These are phyloP conservation scores for Phytophthora citrophthora DNA, from an alignment of 352 stramenopile genomes.

Conservation along the genomic window DNA sequence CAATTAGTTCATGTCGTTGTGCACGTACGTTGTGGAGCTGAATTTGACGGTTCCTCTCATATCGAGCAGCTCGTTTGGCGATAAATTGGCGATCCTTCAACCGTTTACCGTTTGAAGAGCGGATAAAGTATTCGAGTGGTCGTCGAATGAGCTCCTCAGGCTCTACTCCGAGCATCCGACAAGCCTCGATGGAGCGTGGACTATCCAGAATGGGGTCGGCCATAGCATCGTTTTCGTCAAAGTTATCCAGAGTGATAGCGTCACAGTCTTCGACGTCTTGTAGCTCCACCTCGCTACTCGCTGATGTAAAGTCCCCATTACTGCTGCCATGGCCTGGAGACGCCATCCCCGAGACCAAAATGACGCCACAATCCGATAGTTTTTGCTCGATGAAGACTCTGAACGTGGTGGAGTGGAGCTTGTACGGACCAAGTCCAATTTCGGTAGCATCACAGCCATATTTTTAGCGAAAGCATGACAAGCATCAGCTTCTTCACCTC, in stretches of 20 bases:
- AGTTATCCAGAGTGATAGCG: conserved; percentile 66
- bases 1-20: conserved; percentile 65
- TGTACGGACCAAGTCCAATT: conserved; percentile 29
- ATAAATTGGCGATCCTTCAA: conserved; percentile 45
- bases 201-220: conserved; percentile 60
- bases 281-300: not conserved
- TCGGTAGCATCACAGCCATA: conserved; percentile 22
- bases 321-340: conserved; percentile 13
- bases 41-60: conserved; percentile 61
- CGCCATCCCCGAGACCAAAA: conserved; percentile 7
- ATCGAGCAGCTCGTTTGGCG: conserved; percentile 61
- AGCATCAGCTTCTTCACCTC: not conserved
- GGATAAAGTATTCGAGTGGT: conserved; percentile 66
- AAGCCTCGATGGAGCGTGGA: conserved; percentile 73
- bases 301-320: conserved; percentile 13
- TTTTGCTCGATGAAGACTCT: conserved; percentile 4
- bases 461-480: conserved; percentile 38
- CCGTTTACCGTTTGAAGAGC: conserved; percentile 13
- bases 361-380: not conserved
- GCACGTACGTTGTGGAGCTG: conserved; percentile 57
- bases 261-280: conserved; percentile 14
- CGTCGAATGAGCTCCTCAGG: conserved; percentile 66
- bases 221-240: conserved; percentile 51
- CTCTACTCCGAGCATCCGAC: conserved; percentile 75
- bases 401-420: conserved; percentile 5